Conservation (phyloP, 2,329 filamentous ascomycete species). For the Zasmidium cellare region DNA sequence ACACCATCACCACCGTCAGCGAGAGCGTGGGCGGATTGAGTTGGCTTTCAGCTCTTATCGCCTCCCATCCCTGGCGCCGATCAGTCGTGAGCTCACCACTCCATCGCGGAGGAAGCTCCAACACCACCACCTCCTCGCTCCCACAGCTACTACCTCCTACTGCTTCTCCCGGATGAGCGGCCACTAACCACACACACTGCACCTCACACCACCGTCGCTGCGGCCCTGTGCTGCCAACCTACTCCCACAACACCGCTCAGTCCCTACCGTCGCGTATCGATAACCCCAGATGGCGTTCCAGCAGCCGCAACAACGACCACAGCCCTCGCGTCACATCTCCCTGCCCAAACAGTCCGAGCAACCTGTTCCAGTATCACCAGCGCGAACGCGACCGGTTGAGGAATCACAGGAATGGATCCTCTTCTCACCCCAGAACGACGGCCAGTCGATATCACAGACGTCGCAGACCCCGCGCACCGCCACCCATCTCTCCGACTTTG, state of each 20-base stretch:
- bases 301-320: conserved; percentile 22
- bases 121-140: not conserved
- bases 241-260: not conserved
- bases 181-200: not conserved
- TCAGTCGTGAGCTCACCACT: conserved; percentile 13
- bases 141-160: not conserved
- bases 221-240: not conserved
- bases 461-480: conserved; percentile 66
- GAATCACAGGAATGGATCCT: conserved; percentile 94
- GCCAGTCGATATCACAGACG: conserved; percentile 66
- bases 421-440: conserved; percentile 69
- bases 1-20: not conserved
- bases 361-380: conserved; percentile 34
- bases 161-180: not conserved
- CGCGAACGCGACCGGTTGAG: conserved; percentile 53
- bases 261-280: conserved; percentile 10
- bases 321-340: conserved; percentile 19
- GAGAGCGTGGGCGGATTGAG: not conserved
- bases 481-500: conserved; percentile 77
- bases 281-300: conserved; percentile 24
- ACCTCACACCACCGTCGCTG: conserved; percentile 9
- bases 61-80: conserved; percentile 9
- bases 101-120: conserved; percentile 4
- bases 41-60: conserved; percentile 8
- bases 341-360: conserved; percentile 17